Percentiles rank a stretch among this genome's conserved stretches.
Evolutionary conservation across 2,329 filamentous ascomycete genomes (phyloP).

Genomic region (Microcyclospora tardicrescens): DNA sequence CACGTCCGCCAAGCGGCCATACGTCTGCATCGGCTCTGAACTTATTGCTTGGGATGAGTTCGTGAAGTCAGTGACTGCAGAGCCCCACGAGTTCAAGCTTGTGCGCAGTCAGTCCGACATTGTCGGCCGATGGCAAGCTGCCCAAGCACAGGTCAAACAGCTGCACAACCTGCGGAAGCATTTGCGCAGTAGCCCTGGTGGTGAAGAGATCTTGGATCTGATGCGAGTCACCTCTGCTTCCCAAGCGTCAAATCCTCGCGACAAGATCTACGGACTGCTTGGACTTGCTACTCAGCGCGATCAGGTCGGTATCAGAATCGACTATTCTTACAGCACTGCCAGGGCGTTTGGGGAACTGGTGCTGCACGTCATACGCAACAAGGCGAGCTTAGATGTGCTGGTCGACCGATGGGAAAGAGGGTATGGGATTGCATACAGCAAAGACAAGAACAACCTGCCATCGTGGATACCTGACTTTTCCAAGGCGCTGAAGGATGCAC

Average conservation of each 20-base stretch:
- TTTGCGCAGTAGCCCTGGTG: not conserved
- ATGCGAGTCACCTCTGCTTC: not conserved
- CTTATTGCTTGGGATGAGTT: not conserved
- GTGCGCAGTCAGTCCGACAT: not conserved
- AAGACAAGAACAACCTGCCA: not conserved
- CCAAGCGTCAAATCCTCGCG: not conserved
- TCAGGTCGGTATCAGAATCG: not conserved
- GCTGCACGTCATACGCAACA: not conserved
- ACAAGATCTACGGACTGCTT: conserved; percentile 2
- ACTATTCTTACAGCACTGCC: not conserved
- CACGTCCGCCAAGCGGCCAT: not conserved
- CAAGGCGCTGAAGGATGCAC: not conserved
- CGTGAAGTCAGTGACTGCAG: not conserved
- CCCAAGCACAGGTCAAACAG: not conserved
- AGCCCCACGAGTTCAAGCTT: not conserved
- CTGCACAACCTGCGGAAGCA: not conserved
- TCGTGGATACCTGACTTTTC: conserved; percentile 2
- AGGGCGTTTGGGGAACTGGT: not conserved
- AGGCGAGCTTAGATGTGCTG: not conserved
- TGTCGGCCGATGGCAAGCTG: not conserved
- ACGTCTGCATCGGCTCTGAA: not conserved
- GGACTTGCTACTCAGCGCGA: not conserved
- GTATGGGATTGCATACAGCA: not conserved
- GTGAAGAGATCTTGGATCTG: not conserved
- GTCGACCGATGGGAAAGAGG: not conserved